These are phyloP conservation scores for Aspergillus fischeri DNA, from an alignment of 2,329 filamentous ascomycete species.

Conservation along the genomic window DNA sequence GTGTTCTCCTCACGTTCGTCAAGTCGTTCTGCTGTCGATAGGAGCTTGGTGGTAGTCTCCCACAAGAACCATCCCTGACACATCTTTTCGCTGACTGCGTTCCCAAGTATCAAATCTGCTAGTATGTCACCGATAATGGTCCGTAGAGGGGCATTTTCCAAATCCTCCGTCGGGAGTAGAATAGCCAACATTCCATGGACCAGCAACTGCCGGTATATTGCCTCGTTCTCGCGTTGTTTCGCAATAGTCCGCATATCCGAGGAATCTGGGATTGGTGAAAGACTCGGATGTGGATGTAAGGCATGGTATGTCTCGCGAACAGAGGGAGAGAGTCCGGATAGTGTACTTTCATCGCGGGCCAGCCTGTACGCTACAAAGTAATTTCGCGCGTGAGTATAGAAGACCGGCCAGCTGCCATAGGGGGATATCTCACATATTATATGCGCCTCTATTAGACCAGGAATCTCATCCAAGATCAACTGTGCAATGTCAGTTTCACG, in stretches of 20 bases:
- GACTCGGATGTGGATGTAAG: conserved; percentile 72
- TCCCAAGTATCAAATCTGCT: conserved; percentile 83
- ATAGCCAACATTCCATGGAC: conserved; percentile 76
- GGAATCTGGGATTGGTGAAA: conserved; percentile 68
- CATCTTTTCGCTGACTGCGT: conserved; percentile 71
- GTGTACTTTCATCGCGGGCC: conserved; percentile 56
- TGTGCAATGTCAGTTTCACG: conserved; percentile 78
- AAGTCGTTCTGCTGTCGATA: conserved; percentile 43
- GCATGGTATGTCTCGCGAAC: conserved; percentile 75
- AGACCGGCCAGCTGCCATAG: not conserved
- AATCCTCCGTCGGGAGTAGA: conserved; percentile 84
- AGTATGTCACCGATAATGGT: conserved; percentile 82
- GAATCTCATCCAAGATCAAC: conserved; percentile 81
- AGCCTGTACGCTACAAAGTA: conserved; percentile 63
- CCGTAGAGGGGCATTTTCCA: conserved; percentile 81
- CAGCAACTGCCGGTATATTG: conserved; percentile 80
- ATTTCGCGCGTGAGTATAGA: not conserved
- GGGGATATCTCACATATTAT: conserved; percentile 59
- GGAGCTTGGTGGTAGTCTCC: conserved; percentile 73
- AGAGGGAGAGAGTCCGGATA: conserved; percentile 58
- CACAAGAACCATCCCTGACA: conserved; percentile 87
- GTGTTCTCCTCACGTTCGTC: conserved; percentile 18
- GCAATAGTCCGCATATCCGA: conserved; percentile 49
- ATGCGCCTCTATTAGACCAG: conserved; percentile 75
- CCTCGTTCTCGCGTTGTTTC: conserved; percentile 72